Evolutionary conservation across 2,329 filamentous ascomycete genomes (phyloP), one percentile per base, ranked within the genome.

Genomic region (Neonectria sp.): DNA sequence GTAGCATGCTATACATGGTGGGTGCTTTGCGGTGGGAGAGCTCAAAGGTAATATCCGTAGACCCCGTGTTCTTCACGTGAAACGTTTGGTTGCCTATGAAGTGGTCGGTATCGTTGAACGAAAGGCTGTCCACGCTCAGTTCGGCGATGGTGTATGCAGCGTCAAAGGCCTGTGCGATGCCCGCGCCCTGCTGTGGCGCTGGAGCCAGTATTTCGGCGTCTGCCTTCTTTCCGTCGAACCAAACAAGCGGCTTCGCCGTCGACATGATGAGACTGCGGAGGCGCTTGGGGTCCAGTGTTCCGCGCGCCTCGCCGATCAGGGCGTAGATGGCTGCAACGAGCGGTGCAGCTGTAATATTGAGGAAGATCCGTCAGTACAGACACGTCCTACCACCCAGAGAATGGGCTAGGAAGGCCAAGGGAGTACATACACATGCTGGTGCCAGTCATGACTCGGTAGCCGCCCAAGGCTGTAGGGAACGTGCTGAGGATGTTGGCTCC

Each of bases 381-480:
- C 3, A 5, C 40, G 6, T 9, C n/a, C 3, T 9, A 11, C 21
- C 33, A 35, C 11, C 13, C 4, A 43, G 6, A 21, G n/a, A 9
- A 43, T 2, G n/a, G 4, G 17, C 12, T 5, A 13, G 33, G 12
- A 17, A 7, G 3, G 6, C n/a, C 6, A 3, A 8, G 2, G 2
- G n/a, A n/a, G 37, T 7, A 45, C 40, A 21, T 45, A 45, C 40
- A 45, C 55, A 64, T 64, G 3, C 53, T 59, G 1, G 61, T 64
- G 0, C 61, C 61, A 15, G 61, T 52, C 9, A 43, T 1, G 2
- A 64, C 61, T 1, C 29, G 53, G 6, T 59, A 64, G 1, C 55
- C 31, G 4, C 61, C 61, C 21, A 48, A 5, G 24, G 21, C 24
- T 3, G 6, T 25, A 5, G 61, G 61, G 3, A 43, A 64, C 0